Base-by-base conservation (phyloP, 768 basidiomycete species). In the Lactarius psammicola region DNA sequence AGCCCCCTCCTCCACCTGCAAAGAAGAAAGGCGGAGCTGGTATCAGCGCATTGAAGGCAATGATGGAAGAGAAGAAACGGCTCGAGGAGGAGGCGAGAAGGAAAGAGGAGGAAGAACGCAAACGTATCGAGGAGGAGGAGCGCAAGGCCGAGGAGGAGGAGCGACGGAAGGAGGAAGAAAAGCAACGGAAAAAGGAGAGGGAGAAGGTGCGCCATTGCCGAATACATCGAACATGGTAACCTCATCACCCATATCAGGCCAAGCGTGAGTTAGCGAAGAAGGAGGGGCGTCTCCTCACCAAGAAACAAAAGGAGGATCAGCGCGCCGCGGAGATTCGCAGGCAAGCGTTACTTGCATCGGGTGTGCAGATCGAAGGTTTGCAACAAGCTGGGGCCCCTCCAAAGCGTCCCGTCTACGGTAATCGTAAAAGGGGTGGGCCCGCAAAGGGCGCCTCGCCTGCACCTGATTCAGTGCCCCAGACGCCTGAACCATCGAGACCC, bases 271-370 rank as follows among this genome's bases (percentile, higher is more conserved):
- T 90, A 59, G 88, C 91, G 17, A 94, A 91, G 83, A 96, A 95
- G 75, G 95, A 98, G 78, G 97, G 97, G 28, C 86, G 90, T 55
- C 79, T 96, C 30, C 82, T 98, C 58, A 98, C 96, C n/a, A 95
- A 96, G 76, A 97, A 95, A 77, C 95, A 98, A 76, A 96, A 94
- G 76, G 90, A 93, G 73, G 95, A 98, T 75, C 88, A 84, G 71
- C 91, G 90, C 26, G 90, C 87, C 69, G 95, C 94, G 3, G 95
- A 98, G 75, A 85, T 93, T 34, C 88, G 95, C 63, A 91, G 87
- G 74, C 86, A 96, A 74, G 95, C 96, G 2, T 84, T 98, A 60
- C 81, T 98, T 58, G 89, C 92, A 23, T 90, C 92, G 40, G 95
- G 94, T 58, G 90, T 90, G 56, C 87, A 88, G 70, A 90, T 99